Evolutionary conservation across 345 rosid species (phyloP).

Genomic region (Bruguiera parviflora): DNA sequence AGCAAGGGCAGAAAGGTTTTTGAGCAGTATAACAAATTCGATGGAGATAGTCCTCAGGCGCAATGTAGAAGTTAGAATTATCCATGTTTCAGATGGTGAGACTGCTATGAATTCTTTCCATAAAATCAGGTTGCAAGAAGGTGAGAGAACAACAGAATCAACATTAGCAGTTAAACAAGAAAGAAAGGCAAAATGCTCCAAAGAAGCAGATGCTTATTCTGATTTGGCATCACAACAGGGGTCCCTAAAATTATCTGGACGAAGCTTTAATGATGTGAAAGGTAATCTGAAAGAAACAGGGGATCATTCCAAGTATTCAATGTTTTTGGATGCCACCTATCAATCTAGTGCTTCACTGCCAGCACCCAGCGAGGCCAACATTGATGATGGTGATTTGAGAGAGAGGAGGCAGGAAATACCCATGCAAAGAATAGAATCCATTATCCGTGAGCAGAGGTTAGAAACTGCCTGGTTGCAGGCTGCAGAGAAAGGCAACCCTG

Average conservation of each 20-base stretch:
- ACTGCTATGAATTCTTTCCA: conserved; percentile 28
- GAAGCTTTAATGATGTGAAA: conserved; percentile 39
- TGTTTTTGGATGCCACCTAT: conserved; percentile 22
- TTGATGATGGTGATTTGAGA: conserved; percentile 31
- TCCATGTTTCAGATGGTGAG: conserved; percentile 56
- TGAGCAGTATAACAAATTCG: conserved; percentile 92
- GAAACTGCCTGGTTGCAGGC: conserved; percentile 98
- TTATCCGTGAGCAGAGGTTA: conserved; percentile 85
- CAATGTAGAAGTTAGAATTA: conserved; percentile 79
- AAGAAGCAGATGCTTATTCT: conserved; percentile 28
- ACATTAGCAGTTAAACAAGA: conserved; percentile 34
- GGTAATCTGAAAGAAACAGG: conserved; percentile 34
- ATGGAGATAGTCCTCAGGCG: conserved; percentile 76
- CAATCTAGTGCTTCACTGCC: conserved; percentile 32
- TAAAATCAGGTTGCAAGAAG: conserved; percentile 20
- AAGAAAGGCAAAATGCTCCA: conserved; percentile 28
- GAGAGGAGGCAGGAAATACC: conserved; percentile 56
- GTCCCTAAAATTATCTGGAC: conserved; percentile 35
- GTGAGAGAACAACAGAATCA: conserved; percentile 30
- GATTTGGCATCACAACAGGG: conserved; percentile 32
- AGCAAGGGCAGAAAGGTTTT: conserved; percentile 80
- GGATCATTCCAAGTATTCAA: conserved; percentile 27
- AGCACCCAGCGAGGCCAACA: conserved; percentile 35
- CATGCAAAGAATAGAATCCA: conserved; percentile 90
- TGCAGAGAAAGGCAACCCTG: conserved; percentile 77